Base-by-base conservation (phyloP, 805 yeast species). In the Starmerella geochares region DNA sequence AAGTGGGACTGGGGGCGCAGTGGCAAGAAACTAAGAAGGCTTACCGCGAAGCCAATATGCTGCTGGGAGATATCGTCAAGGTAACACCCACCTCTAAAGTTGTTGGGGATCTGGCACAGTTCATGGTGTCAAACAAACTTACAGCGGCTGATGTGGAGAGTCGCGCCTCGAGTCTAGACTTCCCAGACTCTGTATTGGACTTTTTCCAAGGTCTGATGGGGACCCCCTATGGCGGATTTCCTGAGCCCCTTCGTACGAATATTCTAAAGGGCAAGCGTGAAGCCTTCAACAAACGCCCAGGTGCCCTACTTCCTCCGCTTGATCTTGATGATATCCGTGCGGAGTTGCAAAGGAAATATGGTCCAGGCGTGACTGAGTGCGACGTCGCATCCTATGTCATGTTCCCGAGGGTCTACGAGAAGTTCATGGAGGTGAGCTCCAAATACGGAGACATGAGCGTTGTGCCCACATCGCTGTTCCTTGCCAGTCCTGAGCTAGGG, bases 61-160 rank as follows among this genome's bases (percentile, higher is more conserved):
- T 92, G 55, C 76, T 92, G 57, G 99, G 99, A 56, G 99, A 92
- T 67, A 78, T 92, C 65, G 97, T 92, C 62, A 92, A 92, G 74
- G 99, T 92, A 48, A 92, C 99, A 10, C 99, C 99, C 54, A 92
- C 98, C 21, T 88, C 97, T n/a, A 92, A 92, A 75, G 98, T 92
- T 63, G 99, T 92, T 56, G 98, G 98, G 62, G 99, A 92, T 65
- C 78, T 92, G 70, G 98, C 98, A n/a, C 99, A 92, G 72, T 92
- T 92, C 65, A 92, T 92, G 98, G 98, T 92, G 53, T 79, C 95
- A 42, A 92, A 92, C 75, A 87, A 87, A 70, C 76, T 92, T 62
- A 75, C 81, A 9, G 73, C 83, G 46, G 85, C 83, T 61, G 99
- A 92, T 64, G 94, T 92, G 55, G 75, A 73, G 66, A 81, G 82